Evolutionary conservation across 2,329 filamentous ascomycete genomes (phyloP), one percentile per base, ranked within the genome.

Genomic region (Verticillium tricorpus): DNA sequence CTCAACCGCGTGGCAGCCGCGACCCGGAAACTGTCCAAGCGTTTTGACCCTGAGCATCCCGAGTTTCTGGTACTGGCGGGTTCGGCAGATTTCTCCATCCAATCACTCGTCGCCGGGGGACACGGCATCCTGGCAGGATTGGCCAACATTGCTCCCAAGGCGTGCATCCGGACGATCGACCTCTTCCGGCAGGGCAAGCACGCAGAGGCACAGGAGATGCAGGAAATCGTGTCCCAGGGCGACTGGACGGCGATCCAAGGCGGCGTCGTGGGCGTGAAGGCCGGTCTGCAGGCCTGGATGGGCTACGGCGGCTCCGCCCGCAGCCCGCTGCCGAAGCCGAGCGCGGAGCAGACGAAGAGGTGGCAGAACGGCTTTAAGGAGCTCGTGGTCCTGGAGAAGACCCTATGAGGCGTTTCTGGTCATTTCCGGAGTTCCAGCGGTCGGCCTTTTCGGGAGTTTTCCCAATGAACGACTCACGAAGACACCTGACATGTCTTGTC

Each of bases 61-160:
- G 73, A 83, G 15, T 92, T 92, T 78, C 81, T 90, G 70, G 89
- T 88, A 61, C 85, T 90, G 68, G 89, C 88, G 54, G 90, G 90
- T 58, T 89, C 86, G 52, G 88, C 88, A 58, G 90, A 93, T 75
- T 92, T 92, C 73, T 88, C 86, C 7, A 75, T 92, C 17, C 89
- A 91, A 72, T 87, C 87, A 0, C 74, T 92, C 35, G 80, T 89
- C 52, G 88, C 86, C 3, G 90, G 89, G 19, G 89, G 88, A 3
- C 85, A 88, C 61, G 90, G 90, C 37, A 84, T 90, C 68, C 89
- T 93, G 63, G 88, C 85, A 14, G 90, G 90, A 11, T 80, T 89
- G 58, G 90, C 83, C 32, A 93, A 93, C 72, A 79, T 93, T 50
- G 82, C 86, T 2, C 90, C 89, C 8, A 83, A 83, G 69, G 78